Evolutionary conservation across 2,329 filamentous ascomycete genomes (phyloP).

Genomic region (Lachnellula hyalina): DNA sequence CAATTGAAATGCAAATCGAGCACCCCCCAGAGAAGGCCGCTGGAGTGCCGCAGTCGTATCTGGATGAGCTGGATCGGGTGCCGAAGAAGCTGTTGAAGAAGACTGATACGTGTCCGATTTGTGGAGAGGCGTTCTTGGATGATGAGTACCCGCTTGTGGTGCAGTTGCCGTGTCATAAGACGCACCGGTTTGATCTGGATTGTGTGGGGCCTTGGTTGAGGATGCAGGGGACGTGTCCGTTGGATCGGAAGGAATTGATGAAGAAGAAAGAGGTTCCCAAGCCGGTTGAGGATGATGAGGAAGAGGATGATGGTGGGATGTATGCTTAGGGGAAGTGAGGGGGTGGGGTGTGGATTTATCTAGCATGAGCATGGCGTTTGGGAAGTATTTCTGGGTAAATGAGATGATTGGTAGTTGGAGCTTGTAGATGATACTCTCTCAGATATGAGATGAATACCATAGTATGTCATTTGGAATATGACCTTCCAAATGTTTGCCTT

Average conservation of each 20-base stretch:
- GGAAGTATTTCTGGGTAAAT: neutral
- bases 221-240: slow-evolving; percentile 51
- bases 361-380: slow-evolving; percentile 21
- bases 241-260: slow-evolving; percentile 56
- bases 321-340: slow-evolving; percentile 34
- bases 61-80: slow-evolving; percentile 56
- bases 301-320: slow-evolving; percentile 44
- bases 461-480: no score
- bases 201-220: slow-evolving; percentile 61
- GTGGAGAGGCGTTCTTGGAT: slow-evolving; percentile 55
- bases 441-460: no score
- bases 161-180: slow-evolving; percentile 55
- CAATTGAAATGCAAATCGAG: slow-evolving; percentile 46
- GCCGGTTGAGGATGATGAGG: slow-evolving; percentile 28
- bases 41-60: slow-evolving; percentile 54
- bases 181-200: slow-evolving; percentile 60
- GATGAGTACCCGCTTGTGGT: slow-evolving; percentile 60
- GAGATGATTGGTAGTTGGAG: neutral
- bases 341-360: neutral
- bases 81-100: slow-evolving; percentile 42
- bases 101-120: slow-evolving; percentile 56
- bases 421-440: no score
- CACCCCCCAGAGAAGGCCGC: slow-evolving; percentile 46
- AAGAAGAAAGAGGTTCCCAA: slow-evolving; percentile 48
- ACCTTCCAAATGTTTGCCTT: no score